Evolutionary conservation across 768 basidiomycete species (phyloP), one percentile per base, ranked within the genome.

Genomic region (Lentinula boryana): DNA sequence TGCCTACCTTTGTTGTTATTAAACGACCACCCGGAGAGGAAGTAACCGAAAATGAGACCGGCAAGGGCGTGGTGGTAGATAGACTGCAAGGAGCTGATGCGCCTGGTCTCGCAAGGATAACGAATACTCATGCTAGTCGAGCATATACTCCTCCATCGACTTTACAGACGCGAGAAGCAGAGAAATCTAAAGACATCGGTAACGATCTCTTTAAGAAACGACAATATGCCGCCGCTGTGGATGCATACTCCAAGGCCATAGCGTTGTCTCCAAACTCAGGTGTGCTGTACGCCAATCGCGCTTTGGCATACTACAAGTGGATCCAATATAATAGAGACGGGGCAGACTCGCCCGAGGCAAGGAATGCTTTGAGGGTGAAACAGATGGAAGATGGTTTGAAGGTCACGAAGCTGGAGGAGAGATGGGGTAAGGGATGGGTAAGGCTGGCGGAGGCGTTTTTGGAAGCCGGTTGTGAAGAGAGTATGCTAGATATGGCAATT

Each of bases 1-100:
- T 68, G 65, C 67, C 67, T 21, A 68, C 67, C 0, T 68, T 68
- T 58, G 60, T 64, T 27, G 67, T 63, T 6, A 64, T 68, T 5
- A 68, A 66, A 21, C 27, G 58, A 1, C 51, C 58, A 13, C 23
- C n/a, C 5, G 12, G 31, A n/a, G 54, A 65, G 60, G 55, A 21
- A 36, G 53, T 15, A 21, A 9, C 31, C 13, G 18, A 7, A 13
- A 54, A 27, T n/a, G 55, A 16, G 10, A 58, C 36, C 40, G 58
- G 58, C 13, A 58, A 58, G 21, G 58, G 58, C 3, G 21, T 52
- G 32, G 49, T 51, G 2, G 58, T 60, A 6, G 58, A 60, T 5
- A 50, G 12, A 10, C 50, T 68, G 15, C 63, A 63, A 5, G 67
- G 67, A 23, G 67, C 67, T 44, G 65, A 68, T 60, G 60, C 63